Base-by-base conservation (phyloP, 2,329 filamentous ascomycete species). In the Raffaelea ambrosiae region DNA sequence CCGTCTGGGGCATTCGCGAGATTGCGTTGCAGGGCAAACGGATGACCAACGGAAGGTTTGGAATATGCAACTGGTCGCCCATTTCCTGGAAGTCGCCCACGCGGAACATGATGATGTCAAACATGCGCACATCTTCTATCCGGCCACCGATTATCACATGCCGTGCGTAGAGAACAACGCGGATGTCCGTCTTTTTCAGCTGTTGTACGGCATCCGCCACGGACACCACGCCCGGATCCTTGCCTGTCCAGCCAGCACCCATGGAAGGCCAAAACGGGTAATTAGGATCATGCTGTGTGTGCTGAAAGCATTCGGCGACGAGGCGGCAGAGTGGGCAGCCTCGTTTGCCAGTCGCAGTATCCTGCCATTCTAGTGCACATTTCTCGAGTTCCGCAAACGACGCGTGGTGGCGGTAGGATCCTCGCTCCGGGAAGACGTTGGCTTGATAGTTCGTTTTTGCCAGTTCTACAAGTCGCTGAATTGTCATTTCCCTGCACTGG, bases 301-400 rank as follows among this genome's bases (percentile, higher is more conserved):
- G 7, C 13, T 29, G 26, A 13, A 29, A 29, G 26, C 26, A 29
- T 7, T 36, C 43, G 7, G 42, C 3, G 23, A 48, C 35, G 3
- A 48, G 13, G 4, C 18, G 38, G 13, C 47, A 48, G 1, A 45
- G 13, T 13, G 20, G 31, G 14, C 47, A 45, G 20, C 36, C 36
- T 18, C 23, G 3, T 8, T 14, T n/a, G 3, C 8, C 16, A 3
- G 22, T 7, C 5, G 22, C 8, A 13, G 19, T 13, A 3, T 29
- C 26, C n/a, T n/a, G 26, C 26, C 26, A 29, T 29, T 7, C 7
- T 7, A 7, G 26, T n/a, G 47, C 47, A 38, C 47, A 48, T 9
- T 35, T n/a, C 10, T 45, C 43, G 7, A 49, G 18, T 5, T 46
- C 43, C 4, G 18, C 4, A 20, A 49, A 49, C 14, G 47, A 49